phyloP scores from a whole-genome alignment of 768 basidiomycete species.

The Zangia roseola region DNA sequence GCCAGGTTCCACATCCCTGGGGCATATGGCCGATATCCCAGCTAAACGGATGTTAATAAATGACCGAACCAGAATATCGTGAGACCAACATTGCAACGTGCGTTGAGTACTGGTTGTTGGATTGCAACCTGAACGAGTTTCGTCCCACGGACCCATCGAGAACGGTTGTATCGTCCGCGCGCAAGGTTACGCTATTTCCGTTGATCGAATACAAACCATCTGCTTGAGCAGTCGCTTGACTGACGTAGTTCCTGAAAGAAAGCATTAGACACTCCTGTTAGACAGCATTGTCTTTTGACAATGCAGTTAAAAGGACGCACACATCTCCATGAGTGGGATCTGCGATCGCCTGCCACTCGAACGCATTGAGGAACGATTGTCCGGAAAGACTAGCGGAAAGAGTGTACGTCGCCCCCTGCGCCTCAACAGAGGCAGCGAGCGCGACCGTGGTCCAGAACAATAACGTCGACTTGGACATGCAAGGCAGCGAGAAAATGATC shows the following conservation, averaged over 20 bases:
- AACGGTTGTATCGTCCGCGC: conserved; percentile 31
- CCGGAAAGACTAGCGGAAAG: conserved; percentile 45
- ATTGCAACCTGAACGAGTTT: conserved; percentile 33
- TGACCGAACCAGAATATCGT: too few species aligned
- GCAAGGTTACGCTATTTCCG: conserved; percentile 34
- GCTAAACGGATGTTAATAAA: conserved; percentile 1
- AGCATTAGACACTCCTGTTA: background rate
- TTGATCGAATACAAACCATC: conserved; percentile 57
- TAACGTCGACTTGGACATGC: background rate
- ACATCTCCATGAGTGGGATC: conserved; percentile 32
- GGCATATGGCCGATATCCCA: conserved; percentile 39
- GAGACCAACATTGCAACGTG: conserved; percentile 30
- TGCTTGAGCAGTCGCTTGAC: conserved; percentile 45
- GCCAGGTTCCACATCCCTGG: conserved; percentile 40
- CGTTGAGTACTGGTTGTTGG: conserved; percentile 27
- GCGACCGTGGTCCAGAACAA: background rate
- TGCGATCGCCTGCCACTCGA: conserved; percentile 20
- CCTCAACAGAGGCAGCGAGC: background rate
- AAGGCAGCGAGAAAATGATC: background rate
- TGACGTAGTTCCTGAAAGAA: conserved; percentile 40
- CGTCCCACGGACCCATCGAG: conserved; percentile 28
- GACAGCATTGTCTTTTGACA: background rate
- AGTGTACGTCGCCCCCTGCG: conserved; percentile 12
- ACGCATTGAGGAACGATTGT: conserved; percentile 42
- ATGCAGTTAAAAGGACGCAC: conserved; percentile 3